phyloP scores from a whole-genome alignment of 2,329 filamentous ascomycete genomes.

The Claviceps cyperi region DNA sequence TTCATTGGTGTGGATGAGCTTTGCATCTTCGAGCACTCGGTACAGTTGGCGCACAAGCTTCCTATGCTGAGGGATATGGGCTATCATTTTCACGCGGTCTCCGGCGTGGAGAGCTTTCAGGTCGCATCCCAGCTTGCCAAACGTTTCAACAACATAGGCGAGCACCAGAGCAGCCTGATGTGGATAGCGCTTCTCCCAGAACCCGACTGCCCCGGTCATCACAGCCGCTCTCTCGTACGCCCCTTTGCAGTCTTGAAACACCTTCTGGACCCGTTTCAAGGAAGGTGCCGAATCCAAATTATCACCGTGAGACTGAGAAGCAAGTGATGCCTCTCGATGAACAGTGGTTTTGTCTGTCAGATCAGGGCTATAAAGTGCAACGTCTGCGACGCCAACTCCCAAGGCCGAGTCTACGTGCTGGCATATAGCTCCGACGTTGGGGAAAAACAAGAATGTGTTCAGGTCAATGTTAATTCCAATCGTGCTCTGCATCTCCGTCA shows the following conservation, averaged over 20 bases:
- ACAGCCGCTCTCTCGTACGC: neutral
- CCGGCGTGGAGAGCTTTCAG: neutral
- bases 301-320: too few species aligned
- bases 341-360: neutral
- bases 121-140: neutral
- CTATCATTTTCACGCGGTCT: neutral
- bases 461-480: neutral
- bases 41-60: neutral
- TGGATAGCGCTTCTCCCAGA: neutral
- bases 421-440: neutral
- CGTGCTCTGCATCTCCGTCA: neutral
- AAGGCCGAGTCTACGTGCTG: neutral
- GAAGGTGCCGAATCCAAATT: neutral
- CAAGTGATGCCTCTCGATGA: neutral
- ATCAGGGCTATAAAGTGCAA: neutral
- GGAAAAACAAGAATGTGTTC: neutral
- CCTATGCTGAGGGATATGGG: neutral
- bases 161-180: neutral
- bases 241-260: neutral
- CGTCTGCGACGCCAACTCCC: neutral
- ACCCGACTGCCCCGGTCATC: neutral
- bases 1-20: neutral
- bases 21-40: neutral
- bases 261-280: neutral
- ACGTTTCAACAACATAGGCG: neutral